A percentile compares a stretch with the other conserved stretches of the same genome.
Evolutionary conservation across 2,329 filamentous ascomycete genomes (phyloP).

Genomic region (Stagonosporopsis rhizophila): DNA sequence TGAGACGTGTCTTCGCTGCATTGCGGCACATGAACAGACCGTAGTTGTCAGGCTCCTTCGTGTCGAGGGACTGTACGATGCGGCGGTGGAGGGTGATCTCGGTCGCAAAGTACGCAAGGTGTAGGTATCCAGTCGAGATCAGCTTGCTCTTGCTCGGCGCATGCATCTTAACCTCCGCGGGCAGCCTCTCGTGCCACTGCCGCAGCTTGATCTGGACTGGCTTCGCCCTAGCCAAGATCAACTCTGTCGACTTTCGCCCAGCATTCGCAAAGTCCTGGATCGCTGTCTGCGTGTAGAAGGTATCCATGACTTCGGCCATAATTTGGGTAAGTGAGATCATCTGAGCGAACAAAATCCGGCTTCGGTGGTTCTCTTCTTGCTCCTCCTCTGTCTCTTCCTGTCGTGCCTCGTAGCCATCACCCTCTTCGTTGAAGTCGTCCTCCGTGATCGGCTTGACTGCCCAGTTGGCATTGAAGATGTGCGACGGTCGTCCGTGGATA

Average conservation of each 20-base stretch:
- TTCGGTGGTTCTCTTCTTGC: conserved; percentile 68
- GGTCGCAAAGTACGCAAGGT: conserved; percentile 90
- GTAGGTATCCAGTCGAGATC: conserved; percentile 69
- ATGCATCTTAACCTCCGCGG: conserved; percentile 70
- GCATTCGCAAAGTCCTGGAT: conserved; percentile 72
- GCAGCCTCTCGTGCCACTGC: conserved; percentile 80
- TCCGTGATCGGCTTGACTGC: conserved; percentile 71
- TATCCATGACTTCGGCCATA: conserved; percentile 80
- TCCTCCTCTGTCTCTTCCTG: conserved; percentile 61
- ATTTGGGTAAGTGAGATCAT: conserved; percentile 79
- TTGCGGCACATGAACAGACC: conserved; percentile 91
- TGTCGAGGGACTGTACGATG: conserved; percentile 80
- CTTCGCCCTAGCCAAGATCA: conserved; percentile 78
- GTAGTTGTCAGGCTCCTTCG: conserved; percentile 71
- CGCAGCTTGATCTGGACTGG: conserved; percentile 83
- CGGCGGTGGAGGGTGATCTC: conserved; percentile 92
- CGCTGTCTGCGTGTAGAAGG: conserved; percentile 81
- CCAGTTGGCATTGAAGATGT: conserved; percentile 76
- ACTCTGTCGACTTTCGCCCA: conserved; percentile 72
- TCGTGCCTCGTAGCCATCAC: conserved; percentile 60
- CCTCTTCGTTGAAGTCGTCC: conserved; percentile 75
- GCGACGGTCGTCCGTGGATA: conserved; percentile 84
- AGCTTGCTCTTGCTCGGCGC: conserved; percentile 51
- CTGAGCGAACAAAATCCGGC: conserved; percentile 74
- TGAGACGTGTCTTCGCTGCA: conserved; percentile 90